These are phyloP conservation scores for Yamadazyma diddensiae DNA, from an alignment of 1,139 yeast species.

Conservation along the genomic window DNA sequence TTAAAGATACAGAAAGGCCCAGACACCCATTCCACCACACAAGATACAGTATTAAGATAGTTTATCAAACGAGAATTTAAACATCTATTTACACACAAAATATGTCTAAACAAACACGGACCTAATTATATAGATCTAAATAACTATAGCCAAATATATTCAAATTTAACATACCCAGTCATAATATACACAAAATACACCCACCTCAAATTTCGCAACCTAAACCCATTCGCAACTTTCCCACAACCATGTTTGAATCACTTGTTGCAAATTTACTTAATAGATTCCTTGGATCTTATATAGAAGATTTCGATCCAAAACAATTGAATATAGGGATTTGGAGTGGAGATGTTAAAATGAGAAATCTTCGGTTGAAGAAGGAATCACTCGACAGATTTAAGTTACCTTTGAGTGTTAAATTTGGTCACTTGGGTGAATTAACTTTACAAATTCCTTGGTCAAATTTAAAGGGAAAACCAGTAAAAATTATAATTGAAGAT, in stretches of 20 bases:
- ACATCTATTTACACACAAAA: no score
- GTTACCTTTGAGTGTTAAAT: constrained; percentile 83
- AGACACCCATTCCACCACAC: no score
- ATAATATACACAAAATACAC: no score
- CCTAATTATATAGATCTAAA: no score
- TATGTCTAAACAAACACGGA: no score
- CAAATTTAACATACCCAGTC: no score
- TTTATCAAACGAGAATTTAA: no score
- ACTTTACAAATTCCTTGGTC: constrained; percentile 97
- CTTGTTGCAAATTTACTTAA: constrained; percentile 54
- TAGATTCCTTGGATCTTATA: constrained; percentile 64
- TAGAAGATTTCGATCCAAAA: constrained; percentile 92
- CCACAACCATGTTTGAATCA: constrained; percentile 50
- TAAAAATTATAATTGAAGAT: constrained; percentile 83
- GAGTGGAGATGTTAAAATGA: constrained; percentile 93
- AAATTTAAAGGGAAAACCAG: constrained; percentile 88
- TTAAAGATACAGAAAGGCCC: no score
- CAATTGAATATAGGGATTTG: constrained; percentile 94
- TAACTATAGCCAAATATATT: no score
- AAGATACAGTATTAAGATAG: no score
- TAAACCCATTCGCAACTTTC: neutral
- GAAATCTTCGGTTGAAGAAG: constrained; percentile 70
- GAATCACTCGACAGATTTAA: constrained; percentile 84
- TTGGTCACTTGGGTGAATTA: constrained; percentile 88
- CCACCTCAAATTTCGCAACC: neutral